Base-by-base conservation (phyloP, 179 eudicot species). In the Heliamphora pulchella region DNA sequence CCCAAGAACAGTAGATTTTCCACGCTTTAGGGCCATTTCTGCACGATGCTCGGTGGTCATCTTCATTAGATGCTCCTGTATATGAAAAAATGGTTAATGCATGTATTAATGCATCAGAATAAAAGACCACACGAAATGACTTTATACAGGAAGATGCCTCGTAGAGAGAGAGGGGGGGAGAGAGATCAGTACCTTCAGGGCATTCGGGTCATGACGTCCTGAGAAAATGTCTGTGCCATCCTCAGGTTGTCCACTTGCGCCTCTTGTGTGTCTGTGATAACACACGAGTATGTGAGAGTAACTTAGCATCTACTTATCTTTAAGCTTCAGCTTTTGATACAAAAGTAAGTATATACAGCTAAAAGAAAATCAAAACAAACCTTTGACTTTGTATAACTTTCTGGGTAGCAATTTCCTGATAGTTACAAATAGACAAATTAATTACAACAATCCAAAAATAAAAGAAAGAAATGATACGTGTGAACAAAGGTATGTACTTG, bases 31-130 rank as follows among this genome's bases (percentile, higher is more conserved):
- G 78, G 97, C 91, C 92, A 91, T 87, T 85, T 94, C 91, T 74
- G 93, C 87, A 71, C 99, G 90, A 84, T 96, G 99, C 61, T 86
- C 88, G 61, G 94, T 80, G 51, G 98, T 89, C 87, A 96, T 84
- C 86, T 96, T 92, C 81, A 96, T 78, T 62, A 96, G 85, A 86
- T 91, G 97, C 83, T 92, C 99, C 99, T 96, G 87, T 18, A 83
- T 51, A 46, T 73, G 71, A 57, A 83, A 69, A 15, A 69, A 57
- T 11, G 59, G 72, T 39, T 50, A 43, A 80, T 50, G 64, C 69
- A 58, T 51, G 68, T 17, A 53, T 18, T n/a, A 41, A 14, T 41
- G 50, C 18, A 51, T 31, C 20, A 48, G 55, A 55, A 65, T 39
- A 67, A 43, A 78, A 55, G 72, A 53, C 72, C 53, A n/a, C 39